phyloP scores from a whole-genome alignment of 495 filamentous ascomycete species.

The Neurospora terricola region DNA sequence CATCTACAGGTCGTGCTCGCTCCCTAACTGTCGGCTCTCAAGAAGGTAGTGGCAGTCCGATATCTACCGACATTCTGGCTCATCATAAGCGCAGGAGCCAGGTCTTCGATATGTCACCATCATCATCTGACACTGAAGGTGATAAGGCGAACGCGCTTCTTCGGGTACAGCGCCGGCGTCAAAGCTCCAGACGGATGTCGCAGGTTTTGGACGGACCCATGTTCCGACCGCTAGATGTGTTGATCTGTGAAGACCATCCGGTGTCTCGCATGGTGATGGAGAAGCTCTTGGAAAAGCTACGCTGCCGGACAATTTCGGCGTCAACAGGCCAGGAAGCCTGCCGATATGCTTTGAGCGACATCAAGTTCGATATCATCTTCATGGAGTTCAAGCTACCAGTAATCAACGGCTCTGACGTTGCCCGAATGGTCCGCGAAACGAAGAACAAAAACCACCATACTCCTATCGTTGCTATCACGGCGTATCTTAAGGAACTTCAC shows the following conservation, averaged over 20 bases:
- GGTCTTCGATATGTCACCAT: constrained; percentile 92
- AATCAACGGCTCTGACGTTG: constrained; percentile 88
- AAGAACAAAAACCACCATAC: constrained; percentile 91
- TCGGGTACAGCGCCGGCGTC: constrained; percentile 84
- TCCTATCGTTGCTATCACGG: constrained; percentile 93
- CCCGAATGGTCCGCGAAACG: constrained; percentile 92
- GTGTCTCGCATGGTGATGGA: constrained; percentile 98
- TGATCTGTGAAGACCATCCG: constrained; percentile 96
- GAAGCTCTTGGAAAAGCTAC: constrained; percentile 84
- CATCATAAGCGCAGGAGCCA: constrained; percentile 82
- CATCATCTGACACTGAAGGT: constrained; percentile 95
- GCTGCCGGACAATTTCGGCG: constrained; percentile 89
- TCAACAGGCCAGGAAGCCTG: constrained; percentile 82
- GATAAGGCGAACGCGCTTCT: constrained; percentile 81
- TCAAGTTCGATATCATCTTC: constrained; percentile 95
- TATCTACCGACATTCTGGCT: constrained; percentile 58
- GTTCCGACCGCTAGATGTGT: constrained; percentile 84
- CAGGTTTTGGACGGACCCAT: constrained; percentile 72
- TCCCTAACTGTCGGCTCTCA: constrained; percentile 93
- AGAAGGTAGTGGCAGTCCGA: constrained; percentile 72
- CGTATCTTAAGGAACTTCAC: constrained; percentile 90
- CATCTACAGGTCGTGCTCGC: constrained; percentile 50
- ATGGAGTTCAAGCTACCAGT: constrained; percentile 93
- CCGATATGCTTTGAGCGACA: constrained; percentile 84
- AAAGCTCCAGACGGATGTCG: constrained; percentile 85